Conservation (phyloP, 1,284 basidiomycete species). For the Apiotrichum sp. region DNA sequence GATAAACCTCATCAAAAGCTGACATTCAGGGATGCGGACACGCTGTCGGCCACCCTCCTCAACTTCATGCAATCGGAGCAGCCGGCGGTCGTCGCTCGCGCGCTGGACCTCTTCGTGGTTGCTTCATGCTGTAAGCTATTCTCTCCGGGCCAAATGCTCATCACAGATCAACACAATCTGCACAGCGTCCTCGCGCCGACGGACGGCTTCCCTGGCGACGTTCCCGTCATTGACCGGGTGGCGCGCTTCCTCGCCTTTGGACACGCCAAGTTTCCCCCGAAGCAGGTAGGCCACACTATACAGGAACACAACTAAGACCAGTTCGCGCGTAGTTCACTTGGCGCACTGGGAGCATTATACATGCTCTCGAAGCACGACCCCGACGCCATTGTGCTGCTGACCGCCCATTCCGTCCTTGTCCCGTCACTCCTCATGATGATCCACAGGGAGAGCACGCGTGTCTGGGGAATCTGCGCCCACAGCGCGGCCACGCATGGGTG, state of each 20-base stretch:
- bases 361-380: slow-evolving; percentile 28
- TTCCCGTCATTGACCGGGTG: slow-evolving; percentile 22
- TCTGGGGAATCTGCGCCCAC: slow-evolving; percentile 29
- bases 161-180: slow-evolving; percentile 34
- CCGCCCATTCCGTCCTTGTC: slow-evolving; percentile 26
- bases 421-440: slow-evolving; percentile 30
- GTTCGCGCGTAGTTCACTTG: slow-evolving; percentile 8
- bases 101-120: slow-evolving; percentile 25
- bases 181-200: slow-evolving; percentile 15
- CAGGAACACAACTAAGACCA: background rate
- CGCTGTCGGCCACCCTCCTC: slow-evolving; percentile 27
- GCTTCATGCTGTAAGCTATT: slow-evolving; percentile 29
- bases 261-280: background rate
- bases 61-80: slow-evolving; percentile 10
- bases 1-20: background rate
- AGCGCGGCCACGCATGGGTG: background rate
- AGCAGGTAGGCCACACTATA: background rate
- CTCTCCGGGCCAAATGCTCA: slow-evolving; percentile 6
- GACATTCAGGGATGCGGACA: slow-evolving; percentile 21
- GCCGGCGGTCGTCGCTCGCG: slow-evolving; percentile 13
- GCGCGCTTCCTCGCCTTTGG: slow-evolving; percentile 15
- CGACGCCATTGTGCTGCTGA: slow-evolving; percentile 35
- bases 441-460: slow-evolving; percentile 22
- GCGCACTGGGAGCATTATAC: slow-evolving; percentile 18
- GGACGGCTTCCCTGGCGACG: slow-evolving; percentile 3